These are phyloP conservation scores for Ensete glaucum DNA, from an alignment of 176 grass and related monocot genomes.

Conservation along the genomic window DNA sequence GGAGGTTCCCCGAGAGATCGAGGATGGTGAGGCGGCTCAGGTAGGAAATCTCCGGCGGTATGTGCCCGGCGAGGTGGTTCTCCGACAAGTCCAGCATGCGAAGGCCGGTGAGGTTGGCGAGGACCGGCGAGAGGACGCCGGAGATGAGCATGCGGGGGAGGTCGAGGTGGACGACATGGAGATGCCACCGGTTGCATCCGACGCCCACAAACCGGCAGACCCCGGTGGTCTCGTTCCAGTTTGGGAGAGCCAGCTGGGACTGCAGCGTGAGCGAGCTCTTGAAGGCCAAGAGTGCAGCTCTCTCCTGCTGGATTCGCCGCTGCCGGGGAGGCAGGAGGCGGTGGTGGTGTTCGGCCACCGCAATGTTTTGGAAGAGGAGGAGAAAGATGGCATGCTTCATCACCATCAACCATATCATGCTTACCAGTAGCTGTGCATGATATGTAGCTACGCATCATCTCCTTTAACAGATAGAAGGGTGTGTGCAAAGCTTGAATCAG, in stretches of 20 bases:
- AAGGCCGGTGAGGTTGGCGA: conserved; percentile 44
- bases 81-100: conserved; percentile 31
- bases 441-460: not conserved
- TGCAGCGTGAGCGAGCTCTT: conserved; percentile 29
- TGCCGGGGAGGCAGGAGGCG: not conserved
- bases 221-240: conserved; percentile 67
- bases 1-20: conserved; percentile 26
- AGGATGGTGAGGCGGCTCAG: not conserved
- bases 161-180: conserved; percentile 30
- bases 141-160: conserved; percentile 26
- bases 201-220: conserved; percentile 56
- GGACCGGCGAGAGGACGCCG: conserved; percentile 16
- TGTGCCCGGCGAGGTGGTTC: conserved; percentile 39
- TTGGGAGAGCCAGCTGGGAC: conserved; percentile 20
- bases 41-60: conserved; percentile 56
- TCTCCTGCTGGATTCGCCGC: conserved; percentile 35
- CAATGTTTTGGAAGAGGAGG: conserved; percentile 16
- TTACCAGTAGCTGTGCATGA: conserved; percentile 14
- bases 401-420: conserved; percentile 33
- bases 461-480: not conserved
- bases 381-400: conserved; percentile 19
- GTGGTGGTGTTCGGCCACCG: conserved; percentile 4
- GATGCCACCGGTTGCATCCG: conserved; percentile 33
- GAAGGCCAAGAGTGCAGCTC: conserved; percentile 48
- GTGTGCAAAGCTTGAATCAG: not conserved